A percentile compares a stretch with the other conserved stretches of the same genome.
phyloP scores from a whole-genome alignment of 2,329 filamentous ascomycete genomes.

The Paecilomyces dactylethromorphus region DNA sequence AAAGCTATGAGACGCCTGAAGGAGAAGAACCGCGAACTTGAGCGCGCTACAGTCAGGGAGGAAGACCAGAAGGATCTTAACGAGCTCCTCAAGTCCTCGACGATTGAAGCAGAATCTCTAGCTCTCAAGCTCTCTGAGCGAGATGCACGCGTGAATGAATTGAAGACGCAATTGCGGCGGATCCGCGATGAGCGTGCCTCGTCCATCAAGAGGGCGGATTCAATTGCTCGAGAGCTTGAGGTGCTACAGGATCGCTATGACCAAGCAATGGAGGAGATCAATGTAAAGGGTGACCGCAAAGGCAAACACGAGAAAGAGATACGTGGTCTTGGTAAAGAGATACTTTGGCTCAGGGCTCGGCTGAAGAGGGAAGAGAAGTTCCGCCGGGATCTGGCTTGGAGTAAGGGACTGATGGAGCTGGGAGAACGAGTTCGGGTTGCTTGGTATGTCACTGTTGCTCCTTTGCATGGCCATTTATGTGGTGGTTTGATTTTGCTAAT shows the following conservation, averaged over 20 bases:
- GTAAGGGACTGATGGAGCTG: constrained; percentile 80
- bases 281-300: constrained; percentile 36
- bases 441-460: constrained; percentile 60
- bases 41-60: constrained; percentile 43
- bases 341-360: constrained; percentile 80
- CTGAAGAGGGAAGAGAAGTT: constrained; percentile 75
- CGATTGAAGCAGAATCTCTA: constrained; percentile 55
- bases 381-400: constrained; percentile 72
- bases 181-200: constrained; percentile 42
- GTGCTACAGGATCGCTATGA: constrained; percentile 56
- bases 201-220: constrained; percentile 34
- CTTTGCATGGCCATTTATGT: not conserved
- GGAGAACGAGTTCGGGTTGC: constrained; percentile 58
- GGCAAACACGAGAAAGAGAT: constrained; percentile 57
- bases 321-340: constrained; percentile 77
- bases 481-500: constrained; percentile 17
- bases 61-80: constrained; percentile 39
- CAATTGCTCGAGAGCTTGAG: constrained; percentile 36
- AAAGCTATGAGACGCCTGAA: constrained; percentile 53
- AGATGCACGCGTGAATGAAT: constrained; percentile 55
- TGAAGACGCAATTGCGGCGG: constrained; percentile 58
- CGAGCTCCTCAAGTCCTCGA: constrained; percentile 41
- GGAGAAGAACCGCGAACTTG: constrained; percentile 43
- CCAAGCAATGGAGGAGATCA: constrained; percentile 47
- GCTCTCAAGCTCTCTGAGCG: constrained; percentile 66